phyloP scores from a whole-genome alignment of 2,329 filamentous ascomycete species.

The Alternaria rosae region DNA sequence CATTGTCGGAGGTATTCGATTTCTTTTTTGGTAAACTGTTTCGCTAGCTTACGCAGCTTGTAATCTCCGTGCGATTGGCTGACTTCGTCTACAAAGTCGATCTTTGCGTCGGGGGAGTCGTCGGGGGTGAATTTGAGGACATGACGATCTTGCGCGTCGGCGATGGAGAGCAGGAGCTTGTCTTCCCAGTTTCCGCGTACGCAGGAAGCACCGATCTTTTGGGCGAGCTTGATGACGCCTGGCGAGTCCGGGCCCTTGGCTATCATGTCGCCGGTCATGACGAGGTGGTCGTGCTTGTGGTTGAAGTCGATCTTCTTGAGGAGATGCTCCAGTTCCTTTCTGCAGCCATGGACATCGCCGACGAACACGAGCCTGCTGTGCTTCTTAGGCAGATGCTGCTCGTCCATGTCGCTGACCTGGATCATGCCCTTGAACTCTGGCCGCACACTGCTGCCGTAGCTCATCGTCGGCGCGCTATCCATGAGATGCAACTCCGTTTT shows the following conservation, averaged over 20 bases:
- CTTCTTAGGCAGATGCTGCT: constrained; percentile 54
- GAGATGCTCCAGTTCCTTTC: constrained; percentile 65
- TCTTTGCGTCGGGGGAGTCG: constrained; percentile 40
- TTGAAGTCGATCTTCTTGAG: constrained; percentile 73
- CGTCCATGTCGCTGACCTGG: constrained; percentile 59
- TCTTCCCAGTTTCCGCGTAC: constrained; percentile 96
- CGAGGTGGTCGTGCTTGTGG: constrained; percentile 58
- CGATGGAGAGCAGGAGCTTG: constrained; percentile 73
- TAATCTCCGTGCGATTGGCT: constrained; percentile 45
- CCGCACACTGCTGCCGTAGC: constrained; percentile 57
- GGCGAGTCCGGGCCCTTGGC: constrained; percentile 82
- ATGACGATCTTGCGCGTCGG: constrained; percentile 44
- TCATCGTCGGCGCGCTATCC: constrained; percentile 31
- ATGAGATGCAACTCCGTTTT: constrained; percentile 47
- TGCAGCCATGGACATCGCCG: constrained; percentile 93
- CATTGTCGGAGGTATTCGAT: constrained; percentile 72
- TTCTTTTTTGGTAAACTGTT: constrained; percentile 66
- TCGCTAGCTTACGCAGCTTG: constrained; percentile 62
- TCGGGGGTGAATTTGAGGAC: constrained; percentile 35
- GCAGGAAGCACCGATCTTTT: constrained; percentile 75
- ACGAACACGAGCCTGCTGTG: constrained; percentile 76
- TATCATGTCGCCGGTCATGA: constrained; percentile 58
- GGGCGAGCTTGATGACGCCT: constrained; percentile 78
- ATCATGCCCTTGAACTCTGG: constrained; percentile 60
- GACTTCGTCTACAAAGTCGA: constrained; percentile 40